A percentile compares a stretch with the other conserved stretches of the same genome.
Evolutionary conservation across 352 stramenopile species (phyloP).

Genomic region (Phytophthora capsici): DNA sequence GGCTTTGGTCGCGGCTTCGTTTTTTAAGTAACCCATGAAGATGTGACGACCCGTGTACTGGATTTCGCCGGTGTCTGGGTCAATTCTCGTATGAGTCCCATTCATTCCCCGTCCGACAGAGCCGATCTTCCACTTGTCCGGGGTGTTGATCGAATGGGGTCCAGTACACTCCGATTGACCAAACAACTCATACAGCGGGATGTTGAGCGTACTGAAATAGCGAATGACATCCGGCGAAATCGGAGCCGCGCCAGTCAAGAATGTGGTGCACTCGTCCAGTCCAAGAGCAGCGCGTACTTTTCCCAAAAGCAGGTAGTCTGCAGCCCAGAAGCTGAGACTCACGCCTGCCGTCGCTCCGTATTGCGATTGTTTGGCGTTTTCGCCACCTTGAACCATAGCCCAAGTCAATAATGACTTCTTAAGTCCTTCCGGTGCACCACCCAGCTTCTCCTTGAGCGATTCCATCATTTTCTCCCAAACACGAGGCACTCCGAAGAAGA

Average conservation of each 20-base stretch:
- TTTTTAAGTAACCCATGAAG: slow-evolving; percentile 79
- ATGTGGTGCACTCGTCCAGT: slow-evolving; percentile 82
- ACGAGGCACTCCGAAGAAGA: slow-evolving; percentile 86
- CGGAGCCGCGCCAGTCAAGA: slow-evolving; percentile 86
- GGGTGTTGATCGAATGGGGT: slow-evolving; percentile 73
- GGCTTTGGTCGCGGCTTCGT: slow-evolving; percentile 55
- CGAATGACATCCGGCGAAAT: slow-evolving; percentile 62
- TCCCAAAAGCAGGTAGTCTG: slow-evolving; percentile 81
- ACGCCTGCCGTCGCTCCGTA: slow-evolving; percentile 60
- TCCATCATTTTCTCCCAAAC: slow-evolving; percentile 92
- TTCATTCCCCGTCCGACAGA: slow-evolving; percentile 72
- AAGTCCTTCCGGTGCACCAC: slow-evolving; percentile 43
- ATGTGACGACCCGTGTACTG: slow-evolving; percentile 73
- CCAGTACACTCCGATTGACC: slow-evolving; percentile 93
- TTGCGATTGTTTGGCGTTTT: slow-evolving; percentile 69
- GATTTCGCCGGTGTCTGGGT: slow-evolving; percentile 56
- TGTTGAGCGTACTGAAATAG: slow-evolving; percentile 95
- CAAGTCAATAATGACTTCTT: slow-evolving; percentile 87
- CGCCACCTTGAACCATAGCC: slow-evolving; percentile 76
- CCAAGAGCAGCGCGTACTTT: slow-evolving; percentile 83
- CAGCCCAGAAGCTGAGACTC: slow-evolving; percentile 79
- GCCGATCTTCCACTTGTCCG: slow-evolving; percentile 88
- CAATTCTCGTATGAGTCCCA: slow-evolving; percentile 57
- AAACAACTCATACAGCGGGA: slow-evolving; percentile 93
- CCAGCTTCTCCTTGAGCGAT: slow-evolving; percentile 62